Base-by-base conservation (phyloP, 164 flowering plant species). In the Platanus orientalis region DNA sequence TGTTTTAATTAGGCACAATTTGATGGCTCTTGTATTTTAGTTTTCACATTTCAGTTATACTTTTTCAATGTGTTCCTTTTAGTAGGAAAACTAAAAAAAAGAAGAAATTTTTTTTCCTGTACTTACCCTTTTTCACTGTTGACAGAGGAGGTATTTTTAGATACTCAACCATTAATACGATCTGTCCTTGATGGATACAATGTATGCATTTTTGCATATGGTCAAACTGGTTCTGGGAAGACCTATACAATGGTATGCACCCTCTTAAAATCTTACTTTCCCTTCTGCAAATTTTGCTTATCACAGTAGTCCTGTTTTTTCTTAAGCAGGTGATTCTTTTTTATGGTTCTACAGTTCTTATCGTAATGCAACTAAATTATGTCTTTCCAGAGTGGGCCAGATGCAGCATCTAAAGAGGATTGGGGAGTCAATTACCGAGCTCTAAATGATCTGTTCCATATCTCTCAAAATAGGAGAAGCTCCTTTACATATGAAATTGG, bases 221-320 rank as follows among this genome's bases (percentile, higher is more conserved):
- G 98, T 56, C 98, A 94, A 80, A 94, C 98, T 62, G 98, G 98
- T 27, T 93, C 97, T 3, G 98, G 97, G 60, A 93, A 93, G 71
- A 90, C 97, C 4, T 87, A 89, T 58, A 94, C 98, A 32, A 91
- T 94, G 98, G 97, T 94, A 73, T 53, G 70, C 34, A 19, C 4
- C 30, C 28, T 27, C 34, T 54, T 29, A 51, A 19, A 69, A 47
- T 52, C 54, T 24, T 16, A 13, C 14, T 52, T 9, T 36, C 34
- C 57, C 36, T 34, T 52, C n/a, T n/a, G n/a, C n/a, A n/a, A n/a
- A n/a, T n/a, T n/a, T n/a, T n/a, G n/a, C n/a, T n/a, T 62, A 6
- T 29, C 45, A 17, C 7, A n/a, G 27, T 49, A 45, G 42, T 3
- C 52, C 24, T 44, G 7, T 19, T 17, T 3, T 50, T 59, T 23